Evolutionary conservation across 2,329 filamentous ascomycete species (phyloP), one percentile per base, ranked within the genome.

Genomic region (Apiospora marii): DNA sequence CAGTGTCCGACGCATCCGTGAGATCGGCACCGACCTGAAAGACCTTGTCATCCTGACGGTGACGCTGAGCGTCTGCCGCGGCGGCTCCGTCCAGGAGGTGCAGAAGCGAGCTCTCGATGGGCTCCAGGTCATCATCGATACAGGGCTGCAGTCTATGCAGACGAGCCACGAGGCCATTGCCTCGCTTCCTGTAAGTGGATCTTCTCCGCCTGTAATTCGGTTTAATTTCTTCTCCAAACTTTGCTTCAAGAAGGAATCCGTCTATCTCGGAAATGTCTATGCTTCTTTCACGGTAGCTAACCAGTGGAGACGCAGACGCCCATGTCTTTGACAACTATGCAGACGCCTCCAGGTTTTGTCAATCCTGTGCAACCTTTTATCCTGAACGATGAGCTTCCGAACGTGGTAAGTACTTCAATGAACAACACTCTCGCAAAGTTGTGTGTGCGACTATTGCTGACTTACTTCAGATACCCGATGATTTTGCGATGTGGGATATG

Each of bases 1-100:
- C 16, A 81, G 88, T 67, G 82, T 86, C 49, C 81, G 79, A 30
- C 76, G 81, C 46, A 79, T 82, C 58, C 82, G 85, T 72, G 85
- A 88, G 58, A 85, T 84, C 58, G 85, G 85, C n/a, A 84, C 84
- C 49, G 87, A 88, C 71, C 79, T 87, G 30, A 82, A 87, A 77
- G 87, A 88, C 70, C 83, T 88, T 14, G 77, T 88, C 10, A 84
- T 83, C 53, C 79, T 89, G n/a, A 80, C 84, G 3, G 81, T 87
- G 0, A 86, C 87, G 41, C 79, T 88, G 68, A 81, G 86, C 73
- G 85, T 83, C 13, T 86, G 86, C 43, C 83, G 83, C 71, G 78
- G 78, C n/a, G 79, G 78, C 5, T 82, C 76, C 7, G 76, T 79
- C 0, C 85, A 87, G 53, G 80, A 84, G 67, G 83, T 82, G 64